Percentiles rank a stretch among this genome's conserved stretches.
These are phyloP conservation scores for Daldinia sp. DNA, from an alignment of 2,329 filamentous ascomycete genomes.

Conservation along the genomic window DNA sequence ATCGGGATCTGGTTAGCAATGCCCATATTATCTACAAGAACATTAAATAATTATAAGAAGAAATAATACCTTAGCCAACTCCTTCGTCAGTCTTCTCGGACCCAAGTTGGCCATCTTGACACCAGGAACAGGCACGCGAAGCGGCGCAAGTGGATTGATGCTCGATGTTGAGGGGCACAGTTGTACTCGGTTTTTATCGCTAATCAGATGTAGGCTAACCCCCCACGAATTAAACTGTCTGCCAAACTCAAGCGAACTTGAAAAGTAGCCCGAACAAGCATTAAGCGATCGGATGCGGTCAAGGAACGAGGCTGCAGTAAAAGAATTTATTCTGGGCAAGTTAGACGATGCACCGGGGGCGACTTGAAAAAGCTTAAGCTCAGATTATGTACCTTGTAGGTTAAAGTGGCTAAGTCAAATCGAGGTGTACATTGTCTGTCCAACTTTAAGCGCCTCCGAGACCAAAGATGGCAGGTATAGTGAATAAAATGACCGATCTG, in stretches of 20 bases:
- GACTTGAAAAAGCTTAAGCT: not conserved
- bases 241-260: conserved; percentile 13
- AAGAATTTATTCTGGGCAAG: not conserved
- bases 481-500: conserved; percentile 7
- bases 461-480: conserved; percentile 9
- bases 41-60: not conserved
- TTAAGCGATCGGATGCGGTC: conserved; percentile 11
- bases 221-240: conserved; percentile 5
- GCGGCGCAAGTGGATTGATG: conserved; percentile 10
- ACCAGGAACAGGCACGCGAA: conserved; percentile 16
- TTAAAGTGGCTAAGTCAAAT: conserved; percentile 24
- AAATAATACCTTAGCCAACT: conserved; percentile 65
- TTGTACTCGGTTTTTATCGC: conserved; percentile 8
- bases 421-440: conserved; percentile 23
- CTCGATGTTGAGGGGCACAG: conserved; percentile 9
- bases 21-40: not conserved
- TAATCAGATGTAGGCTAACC: not conserved
- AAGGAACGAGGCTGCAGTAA: not conserved
- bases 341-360: not conserved
- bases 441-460: conserved; percentile 19
- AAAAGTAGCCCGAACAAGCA: conserved; percentile 23
- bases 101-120: conserved; percentile 59
- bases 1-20: conserved; percentile 23
- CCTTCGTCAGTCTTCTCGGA: conserved; percentile 69
- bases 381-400: not conserved